These are phyloP conservation scores for Raddia guianensis DNA, from an alignment of 176 grass and related monocot species.

Conservation along the genomic window DNA sequence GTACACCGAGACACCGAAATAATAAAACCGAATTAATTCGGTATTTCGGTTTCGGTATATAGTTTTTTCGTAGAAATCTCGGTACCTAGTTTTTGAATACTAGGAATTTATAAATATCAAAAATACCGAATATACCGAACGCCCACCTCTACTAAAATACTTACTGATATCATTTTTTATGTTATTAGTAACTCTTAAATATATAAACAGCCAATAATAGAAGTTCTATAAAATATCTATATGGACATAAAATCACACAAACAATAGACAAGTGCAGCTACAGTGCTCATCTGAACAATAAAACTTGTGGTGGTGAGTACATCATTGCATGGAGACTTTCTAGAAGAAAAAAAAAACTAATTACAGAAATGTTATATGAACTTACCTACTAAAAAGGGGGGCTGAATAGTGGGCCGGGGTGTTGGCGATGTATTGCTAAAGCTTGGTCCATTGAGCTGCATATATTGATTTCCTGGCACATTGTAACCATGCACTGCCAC, in stretches of 20 bases:
- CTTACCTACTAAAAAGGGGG: constrained; percentile 80
- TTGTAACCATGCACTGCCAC: constrained; percentile 68
- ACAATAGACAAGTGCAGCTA: background rate
- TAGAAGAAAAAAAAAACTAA: background rate
- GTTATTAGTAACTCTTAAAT: background rate
- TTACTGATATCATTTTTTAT: background rate
- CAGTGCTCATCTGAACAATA: background rate
- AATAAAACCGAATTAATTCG: too few species aligned
- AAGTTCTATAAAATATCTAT: background rate
- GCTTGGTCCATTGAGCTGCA: constrained; percentile 71
- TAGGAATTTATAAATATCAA: too few species aligned
- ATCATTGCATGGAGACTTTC: background rate
- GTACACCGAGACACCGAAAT: too few species aligned
- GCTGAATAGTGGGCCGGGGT: constrained; percentile 67
- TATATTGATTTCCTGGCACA: constrained; percentile 64
- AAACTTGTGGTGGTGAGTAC: constrained; percentile 9
- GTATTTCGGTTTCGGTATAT: too few species aligned
- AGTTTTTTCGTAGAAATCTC: too few species aligned
- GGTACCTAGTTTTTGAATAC: too few species aligned
- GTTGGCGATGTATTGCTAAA: constrained; percentile 54
- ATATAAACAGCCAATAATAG: background rate
- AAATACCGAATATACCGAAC: too few species aligned
- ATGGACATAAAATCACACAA: constrained; percentile 1
- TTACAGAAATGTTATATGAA: background rate
- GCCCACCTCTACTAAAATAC: background rate